A percentile compares a stretch with the other conserved stretches of the same genome.
Evolutionary conservation across 2,329 filamentous ascomycete genomes (phyloP).

Genomic region (Stagonosporopsis chrysanthemi): DNA sequence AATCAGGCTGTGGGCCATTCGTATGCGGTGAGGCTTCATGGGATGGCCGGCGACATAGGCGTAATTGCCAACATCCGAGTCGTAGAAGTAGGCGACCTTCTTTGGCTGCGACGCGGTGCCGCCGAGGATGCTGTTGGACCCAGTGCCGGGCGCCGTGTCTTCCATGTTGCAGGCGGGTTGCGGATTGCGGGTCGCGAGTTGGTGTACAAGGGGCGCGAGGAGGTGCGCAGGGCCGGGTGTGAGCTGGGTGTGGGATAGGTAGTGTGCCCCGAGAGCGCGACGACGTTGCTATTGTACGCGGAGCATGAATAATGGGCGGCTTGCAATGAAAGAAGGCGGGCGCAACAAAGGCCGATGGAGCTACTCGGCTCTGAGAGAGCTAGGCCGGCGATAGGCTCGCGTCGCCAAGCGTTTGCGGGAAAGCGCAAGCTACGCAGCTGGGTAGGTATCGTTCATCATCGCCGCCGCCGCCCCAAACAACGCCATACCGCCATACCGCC

Average conservation of each 20-base stretch:
- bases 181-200: not conserved
- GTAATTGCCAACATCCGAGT: constrained; percentile 97
- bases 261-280: not conserved
- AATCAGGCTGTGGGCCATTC: constrained; percentile 70
- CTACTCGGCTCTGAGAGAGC: constrained; percentile 1
- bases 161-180: constrained; percentile 19
- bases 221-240: not conserved
- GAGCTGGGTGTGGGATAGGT: not conserved
- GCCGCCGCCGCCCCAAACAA: constrained; percentile 3
- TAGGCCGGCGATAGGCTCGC: not conserved
- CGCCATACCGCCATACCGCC: not conserved
- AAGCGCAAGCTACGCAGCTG: not conserved
- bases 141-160: constrained; percentile 25
- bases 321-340: constrained; percentile 6
- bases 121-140: constrained; percentile 23
- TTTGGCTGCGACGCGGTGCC: constrained; percentile 58
- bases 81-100: constrained; percentile 97
- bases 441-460: not conserved
- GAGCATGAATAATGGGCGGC: constrained; percentile 8
- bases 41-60: constrained; percentile 82
- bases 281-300: not conserved
- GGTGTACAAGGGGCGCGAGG: not conserved
- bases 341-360: constrained; percentile 14
- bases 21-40: constrained; percentile 73
- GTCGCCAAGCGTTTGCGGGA: not conserved